phyloP scores from a whole-genome alignment of 2,329 filamentous ascomycete genomes.

The Nigrospora osmanthi region DNA sequence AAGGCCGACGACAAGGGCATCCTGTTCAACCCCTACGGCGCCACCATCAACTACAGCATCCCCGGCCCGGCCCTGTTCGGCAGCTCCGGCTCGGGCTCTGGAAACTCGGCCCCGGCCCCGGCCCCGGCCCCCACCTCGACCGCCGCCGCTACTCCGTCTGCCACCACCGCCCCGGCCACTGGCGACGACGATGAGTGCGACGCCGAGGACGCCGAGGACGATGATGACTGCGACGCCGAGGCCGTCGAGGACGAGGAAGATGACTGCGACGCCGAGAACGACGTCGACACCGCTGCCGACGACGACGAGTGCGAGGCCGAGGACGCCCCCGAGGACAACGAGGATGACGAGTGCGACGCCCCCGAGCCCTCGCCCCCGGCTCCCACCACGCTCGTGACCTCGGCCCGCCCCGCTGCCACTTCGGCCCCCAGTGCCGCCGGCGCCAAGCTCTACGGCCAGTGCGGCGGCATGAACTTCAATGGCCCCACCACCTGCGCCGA shows the following conservation, averaged over 20 bases:
- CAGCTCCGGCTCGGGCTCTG: slow-evolving; percentile 1
- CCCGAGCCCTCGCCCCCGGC: not conserved
- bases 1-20: slow-evolving; percentile 44
- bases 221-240: not conserved
- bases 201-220: not conserved
- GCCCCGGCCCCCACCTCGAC: not conserved
- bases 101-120: not conserved
- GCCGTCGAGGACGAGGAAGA: not conserved
- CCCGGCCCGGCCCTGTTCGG: slow-evolving; percentile 13
- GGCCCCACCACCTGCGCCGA: slow-evolving; percentile 10
- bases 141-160: not conserved
- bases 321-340: not conserved
- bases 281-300: not conserved
- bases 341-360: not conserved
- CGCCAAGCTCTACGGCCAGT: slow-evolving; percentile 7
- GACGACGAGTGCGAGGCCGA: not conserved
- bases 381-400: slow-evolving; percentile 5
- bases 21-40: slow-evolving; percentile 43
- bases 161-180: slow-evolving; percentile 1
- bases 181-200: not conserved
- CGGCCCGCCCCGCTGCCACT: slow-evolving; percentile 2
- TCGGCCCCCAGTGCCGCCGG: slow-evolving; percentile 2
- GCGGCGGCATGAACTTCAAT: slow-evolving; percentile 7
- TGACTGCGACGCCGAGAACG: slow-evolving; percentile 1
- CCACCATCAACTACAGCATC: slow-evolving; percentile 13